phyloP scores from a whole-genome alignment of 1,284 basidiomycete genomes.

The Ganoderma leucocontextum region DNA sequence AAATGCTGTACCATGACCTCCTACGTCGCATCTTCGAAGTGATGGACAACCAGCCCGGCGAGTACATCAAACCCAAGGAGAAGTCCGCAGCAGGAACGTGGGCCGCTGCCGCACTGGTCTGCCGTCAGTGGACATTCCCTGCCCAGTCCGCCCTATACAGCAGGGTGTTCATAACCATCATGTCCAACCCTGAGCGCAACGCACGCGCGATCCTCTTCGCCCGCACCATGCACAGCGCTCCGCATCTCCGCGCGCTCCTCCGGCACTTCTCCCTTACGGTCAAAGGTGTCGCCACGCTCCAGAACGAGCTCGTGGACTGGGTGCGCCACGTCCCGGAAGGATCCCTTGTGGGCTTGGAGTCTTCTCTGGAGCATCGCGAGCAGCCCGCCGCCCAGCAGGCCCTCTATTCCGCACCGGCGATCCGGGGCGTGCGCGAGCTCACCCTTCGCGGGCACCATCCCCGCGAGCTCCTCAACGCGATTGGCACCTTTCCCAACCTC shows the following conservation, averaged over 20 bases:
- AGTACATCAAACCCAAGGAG: conserved; percentile 1
- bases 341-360: background rate
- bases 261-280: background rate
- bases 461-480: background rate
- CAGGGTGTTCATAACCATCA: background rate
- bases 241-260: background rate
- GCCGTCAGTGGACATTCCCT: background rate
- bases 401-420: background rate
- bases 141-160: conserved; percentile 1
- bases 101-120: background rate
- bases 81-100: background rate
- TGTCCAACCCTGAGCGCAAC: conserved; percentile 2
- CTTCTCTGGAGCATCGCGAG: background rate
- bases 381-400: background rate
- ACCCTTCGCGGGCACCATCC: background rate
- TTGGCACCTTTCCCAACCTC: background rate
- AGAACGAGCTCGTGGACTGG: background rate
- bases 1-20: background rate
- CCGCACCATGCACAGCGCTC: background rate
- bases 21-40: background rate
- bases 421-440: background rate
- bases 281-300: background rate
- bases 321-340: background rate
- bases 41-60: conserved; percentile 1
- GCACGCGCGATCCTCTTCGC: background rate